Conservation (phyloP, 2,329 filamentous ascomycete genomes). For the Fonsecaea erecta region DNA sequence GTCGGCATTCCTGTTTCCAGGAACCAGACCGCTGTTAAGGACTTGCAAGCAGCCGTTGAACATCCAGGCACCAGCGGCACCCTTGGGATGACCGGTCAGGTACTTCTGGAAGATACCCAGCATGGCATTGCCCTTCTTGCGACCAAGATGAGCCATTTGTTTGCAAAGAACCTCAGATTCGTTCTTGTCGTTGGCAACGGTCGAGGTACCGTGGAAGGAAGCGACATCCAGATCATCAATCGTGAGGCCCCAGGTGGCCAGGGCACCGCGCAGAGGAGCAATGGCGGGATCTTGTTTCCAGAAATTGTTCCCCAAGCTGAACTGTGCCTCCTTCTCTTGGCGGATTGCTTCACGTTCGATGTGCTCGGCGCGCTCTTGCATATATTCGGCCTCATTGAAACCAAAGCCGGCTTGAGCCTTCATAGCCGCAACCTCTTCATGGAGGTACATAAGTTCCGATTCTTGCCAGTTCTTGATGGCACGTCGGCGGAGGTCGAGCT, state of each 20-base stretch:
- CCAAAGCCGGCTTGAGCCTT: constrained; percentile 72
- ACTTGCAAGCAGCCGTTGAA: constrained; percentile 97
- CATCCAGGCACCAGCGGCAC: constrained; percentile 99
- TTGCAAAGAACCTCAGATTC: constrained; percentile 97
- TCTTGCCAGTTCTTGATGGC: constrained; percentile 98
- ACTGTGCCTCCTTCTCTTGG: constrained; percentile 90
- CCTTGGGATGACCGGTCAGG: constrained; percentile 97
- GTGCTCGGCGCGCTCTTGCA: constrained; percentile 80
- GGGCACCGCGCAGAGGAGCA: constrained; percentile 89
- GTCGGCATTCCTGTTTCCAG: constrained; percentile 96
- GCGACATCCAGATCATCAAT: constrained; percentile 94
- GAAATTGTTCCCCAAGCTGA: constrained; percentile 96
- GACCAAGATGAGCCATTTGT: constrained; percentile 91
- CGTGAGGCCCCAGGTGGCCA: constrained; percentile 97
- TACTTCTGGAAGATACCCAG: constrained; percentile 99
- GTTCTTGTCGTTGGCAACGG: constrained; percentile 99
- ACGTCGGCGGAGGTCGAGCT: constrained; percentile 90
- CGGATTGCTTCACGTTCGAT: constrained; percentile 85
- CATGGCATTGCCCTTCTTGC: constrained; percentile 93
- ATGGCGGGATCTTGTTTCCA: constrained; percentile 96
- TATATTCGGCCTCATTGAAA: constrained; percentile 83
- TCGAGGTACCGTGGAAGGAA: constrained; percentile 98
- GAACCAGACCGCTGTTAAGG: constrained; percentile 89
- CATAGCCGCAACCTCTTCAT: constrained; percentile 90
- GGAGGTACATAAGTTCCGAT: constrained; percentile 87